phyloP scores from a whole-genome alignment of 495 filamentous ascomycete genomes.

The Immersiella caudata region DNA sequence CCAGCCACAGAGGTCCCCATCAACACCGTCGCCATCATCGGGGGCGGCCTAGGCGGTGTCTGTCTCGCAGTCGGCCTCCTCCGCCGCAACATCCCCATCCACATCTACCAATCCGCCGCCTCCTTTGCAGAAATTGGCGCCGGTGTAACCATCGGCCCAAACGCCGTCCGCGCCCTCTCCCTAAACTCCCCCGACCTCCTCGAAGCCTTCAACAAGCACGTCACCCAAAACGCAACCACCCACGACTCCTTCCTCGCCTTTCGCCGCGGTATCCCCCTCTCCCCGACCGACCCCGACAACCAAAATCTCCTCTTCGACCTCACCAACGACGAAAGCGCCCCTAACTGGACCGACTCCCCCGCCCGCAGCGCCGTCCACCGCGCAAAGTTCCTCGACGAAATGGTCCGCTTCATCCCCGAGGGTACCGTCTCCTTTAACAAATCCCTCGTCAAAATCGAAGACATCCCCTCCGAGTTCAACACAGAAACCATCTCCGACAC shows the following conservation, averaged over 20 bases:
- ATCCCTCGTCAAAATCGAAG: constrained; percentile 10
- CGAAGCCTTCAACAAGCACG: constrained; percentile 32
- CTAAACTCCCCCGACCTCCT: constrained; percentile 51
- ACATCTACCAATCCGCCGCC: constrained; percentile 54
- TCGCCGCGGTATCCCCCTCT: not conserved
- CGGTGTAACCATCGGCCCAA: constrained; percentile 58
- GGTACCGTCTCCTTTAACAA: constrained; percentile 25
- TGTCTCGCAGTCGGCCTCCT: constrained; percentile 50
- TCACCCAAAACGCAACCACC: constrained; percentile 33
- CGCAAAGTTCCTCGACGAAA: constrained; percentile 29
- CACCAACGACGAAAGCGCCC: constrained; percentile 31
- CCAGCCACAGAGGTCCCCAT: no score
- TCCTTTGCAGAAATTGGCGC: constrained; percentile 59
- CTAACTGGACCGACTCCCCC: constrained; percentile 20
- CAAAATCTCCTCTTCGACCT: constrained; percentile 29
- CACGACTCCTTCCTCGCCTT: constrained; percentile 18
- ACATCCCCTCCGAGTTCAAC: not conserved
- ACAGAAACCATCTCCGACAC: no score
- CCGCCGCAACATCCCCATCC: constrained; percentile 40
- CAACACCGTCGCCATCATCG: constrained; percentile 47
- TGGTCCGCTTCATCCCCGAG: constrained; percentile 23
- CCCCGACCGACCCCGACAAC: constrained; percentile 25
- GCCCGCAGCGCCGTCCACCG: constrained; percentile 31
- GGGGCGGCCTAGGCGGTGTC: constrained; percentile 56
- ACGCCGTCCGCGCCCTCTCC: constrained; percentile 56